phyloP scores from a whole-genome alignment of 2,329 filamentous ascomycete genomes.

The Waltergamsia citrina region DNA sequence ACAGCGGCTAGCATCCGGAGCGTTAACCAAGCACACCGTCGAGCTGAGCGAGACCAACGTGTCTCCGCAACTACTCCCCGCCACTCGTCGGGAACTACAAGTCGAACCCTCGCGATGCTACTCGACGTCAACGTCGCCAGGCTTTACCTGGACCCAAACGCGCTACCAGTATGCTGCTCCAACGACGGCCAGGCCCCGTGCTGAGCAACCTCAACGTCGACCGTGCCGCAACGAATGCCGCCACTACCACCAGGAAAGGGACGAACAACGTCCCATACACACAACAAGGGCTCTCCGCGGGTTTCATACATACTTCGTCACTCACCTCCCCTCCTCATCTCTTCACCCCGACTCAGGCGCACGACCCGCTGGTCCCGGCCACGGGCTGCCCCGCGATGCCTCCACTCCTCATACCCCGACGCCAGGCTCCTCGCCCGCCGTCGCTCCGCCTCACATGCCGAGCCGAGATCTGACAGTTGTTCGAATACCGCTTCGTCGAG shows the following conservation, averaged over 20 bases:
- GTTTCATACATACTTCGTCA: slow-evolving; percentile 97
- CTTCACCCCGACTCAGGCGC: slow-evolving; percentile 75
- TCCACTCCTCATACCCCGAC: slow-evolving; percentile 65
- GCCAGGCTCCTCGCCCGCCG: slow-evolving; percentile 43
- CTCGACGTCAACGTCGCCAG: slow-evolving; percentile 1
- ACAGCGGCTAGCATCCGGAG: too few species aligned
- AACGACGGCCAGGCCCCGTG: not conserved
- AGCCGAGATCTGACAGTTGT: slow-evolving; percentile 82
- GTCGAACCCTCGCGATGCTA: not conserved
- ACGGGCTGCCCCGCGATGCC: slow-evolving; percentile 78
- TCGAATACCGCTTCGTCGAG: slow-evolving; percentile 83
- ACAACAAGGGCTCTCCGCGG: slow-evolving; percentile 24
- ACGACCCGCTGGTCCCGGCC: slow-evolving; percentile 55
- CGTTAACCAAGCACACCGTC: too few species aligned
- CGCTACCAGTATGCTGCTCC: slow-evolving; percentile 1
- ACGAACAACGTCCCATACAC: not conserved
- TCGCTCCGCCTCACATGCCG: slow-evolving; percentile 49
- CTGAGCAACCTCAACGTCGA: not conserved
- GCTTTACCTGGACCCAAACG: not conserved
- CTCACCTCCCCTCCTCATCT: slow-evolving; percentile 86
- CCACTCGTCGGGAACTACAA: not conserved
- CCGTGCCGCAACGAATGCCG: not conserved
- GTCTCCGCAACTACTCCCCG: too few species aligned
- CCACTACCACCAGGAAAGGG: not conserved
- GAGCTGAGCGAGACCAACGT: too few species aligned